These are phyloP conservation scores for Carex arenaria DNA, from an alignment of 202 grass and related monocot species.

Conservation along the genomic window DNA sequence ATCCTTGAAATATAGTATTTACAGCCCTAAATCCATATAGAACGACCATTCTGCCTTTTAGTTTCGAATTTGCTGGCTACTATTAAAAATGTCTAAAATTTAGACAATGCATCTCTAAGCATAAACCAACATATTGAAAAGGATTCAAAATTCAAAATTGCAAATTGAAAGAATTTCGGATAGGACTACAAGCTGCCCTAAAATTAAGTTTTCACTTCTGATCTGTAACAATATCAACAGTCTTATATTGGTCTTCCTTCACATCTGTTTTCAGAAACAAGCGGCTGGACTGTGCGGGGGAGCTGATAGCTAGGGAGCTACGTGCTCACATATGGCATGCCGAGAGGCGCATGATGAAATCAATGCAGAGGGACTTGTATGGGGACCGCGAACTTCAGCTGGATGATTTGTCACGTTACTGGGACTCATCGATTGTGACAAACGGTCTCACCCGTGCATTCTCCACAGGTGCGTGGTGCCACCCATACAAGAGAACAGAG, in stretches of 20 bases:
- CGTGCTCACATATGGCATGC: constrained; percentile 83
- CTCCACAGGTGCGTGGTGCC: constrained; percentile 88
- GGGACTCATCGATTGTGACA: constrained; percentile 76
- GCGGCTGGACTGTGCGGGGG: constrained; percentile 76
- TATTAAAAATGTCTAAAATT: neutral
- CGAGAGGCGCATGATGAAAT: constrained; percentile 79
- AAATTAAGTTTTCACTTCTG: neutral
- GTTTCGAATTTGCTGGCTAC: neutral
- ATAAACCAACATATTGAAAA: neutral
- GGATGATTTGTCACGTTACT: constrained; percentile 36
- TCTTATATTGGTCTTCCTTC: neutral
- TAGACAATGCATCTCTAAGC: neutral
- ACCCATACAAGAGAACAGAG: constrained; percentile 72
- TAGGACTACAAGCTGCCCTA: neutral
- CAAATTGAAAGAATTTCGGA: neutral
- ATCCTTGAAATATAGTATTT: neutral
- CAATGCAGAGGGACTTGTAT: constrained; percentile 92
- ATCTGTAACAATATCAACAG: neutral
- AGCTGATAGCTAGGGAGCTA: constrained; percentile 82
- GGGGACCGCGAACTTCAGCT: constrained; percentile 62
- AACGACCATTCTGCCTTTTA: neutral
- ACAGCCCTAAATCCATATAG: neutral
- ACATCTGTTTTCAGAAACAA: constrained; percentile 48
- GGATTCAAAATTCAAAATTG: neutral
- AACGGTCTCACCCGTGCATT: constrained; percentile 91